These are phyloP conservation scores for Brassica balearica DNA, from an alignment of 441 rosid species.

Conservation along the genomic window DNA sequence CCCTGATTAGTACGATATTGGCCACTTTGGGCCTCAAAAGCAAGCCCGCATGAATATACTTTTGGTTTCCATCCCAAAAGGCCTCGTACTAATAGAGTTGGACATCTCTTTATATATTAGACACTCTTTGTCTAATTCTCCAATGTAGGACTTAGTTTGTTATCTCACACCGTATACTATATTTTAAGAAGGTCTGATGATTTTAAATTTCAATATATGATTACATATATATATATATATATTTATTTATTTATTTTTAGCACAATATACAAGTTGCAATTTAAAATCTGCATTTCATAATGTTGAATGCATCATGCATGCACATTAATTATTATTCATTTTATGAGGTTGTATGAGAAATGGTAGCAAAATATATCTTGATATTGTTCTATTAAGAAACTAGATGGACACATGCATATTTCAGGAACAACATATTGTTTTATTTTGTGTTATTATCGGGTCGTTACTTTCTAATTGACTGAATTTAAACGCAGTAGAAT, in stretches of 20 bases:
- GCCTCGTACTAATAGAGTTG: too few relatives aligned
- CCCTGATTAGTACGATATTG: too few relatives aligned
- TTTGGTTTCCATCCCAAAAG: too few relatives aligned
- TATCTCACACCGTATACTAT: not conserved
- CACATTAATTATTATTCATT: not conserved
- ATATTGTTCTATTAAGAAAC: not conserved
- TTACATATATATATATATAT: not conserved
- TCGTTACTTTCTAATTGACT: not conserved
- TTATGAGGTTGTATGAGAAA: not conserved
- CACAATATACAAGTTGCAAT: not conserved
- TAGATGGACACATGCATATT: not conserved
- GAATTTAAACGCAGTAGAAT: not conserved
- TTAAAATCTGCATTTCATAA: not conserved
- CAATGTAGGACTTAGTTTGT: too few relatives aligned
- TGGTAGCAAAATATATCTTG: not conserved
- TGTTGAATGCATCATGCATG: not conserved
- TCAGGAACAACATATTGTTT: not conserved
- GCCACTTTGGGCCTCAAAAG: too few relatives aligned
- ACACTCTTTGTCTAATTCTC: too few relatives aligned
- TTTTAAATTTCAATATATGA: not conserved
- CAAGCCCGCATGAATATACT: too few relatives aligned
- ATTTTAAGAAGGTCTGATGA: not conserved
- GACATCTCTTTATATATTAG: too few relatives aligned
- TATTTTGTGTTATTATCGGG: not conserved
- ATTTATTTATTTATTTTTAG: not conserved